These are phyloP conservation scores for Solanum sejunctum DNA, from an alignment of 257 asterid genomes.

Conservation along the genomic window DNA sequence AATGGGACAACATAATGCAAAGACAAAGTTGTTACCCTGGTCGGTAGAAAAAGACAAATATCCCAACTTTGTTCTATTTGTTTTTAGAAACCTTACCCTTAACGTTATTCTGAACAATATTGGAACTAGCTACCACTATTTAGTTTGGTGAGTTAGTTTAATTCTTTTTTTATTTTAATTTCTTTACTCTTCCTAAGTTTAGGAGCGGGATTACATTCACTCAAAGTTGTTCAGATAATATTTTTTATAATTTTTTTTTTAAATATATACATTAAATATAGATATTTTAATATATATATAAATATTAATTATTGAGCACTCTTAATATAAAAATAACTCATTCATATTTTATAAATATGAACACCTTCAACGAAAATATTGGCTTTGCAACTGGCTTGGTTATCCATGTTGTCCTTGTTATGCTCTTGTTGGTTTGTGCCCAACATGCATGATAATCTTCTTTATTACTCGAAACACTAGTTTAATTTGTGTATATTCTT, in stretches of 20 bases:
- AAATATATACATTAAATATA: too few relatives aligned
- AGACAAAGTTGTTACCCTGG: conserved; percentile 27
- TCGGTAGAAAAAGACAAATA: conserved; percentile 43
- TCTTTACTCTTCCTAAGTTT: background rate
- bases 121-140: background rate
- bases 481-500: background rate
- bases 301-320: too few relatives aligned
- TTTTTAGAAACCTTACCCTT: background rate
- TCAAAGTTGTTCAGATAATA: too few relatives aligned
- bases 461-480: background rate
- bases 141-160: background rate
- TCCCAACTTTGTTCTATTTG: conserved; percentile 13
- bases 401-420: background rate
- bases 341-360: too few relatives aligned
- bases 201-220: too few relatives aligned
- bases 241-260: too few relatives aligned
- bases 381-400: too few relatives aligned
- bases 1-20: conserved; percentile 24
- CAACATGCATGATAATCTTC: background rate
- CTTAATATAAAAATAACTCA: too few relatives aligned
- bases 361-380: too few relatives aligned
- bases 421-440: background rate
- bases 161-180: too few relatives aligned
- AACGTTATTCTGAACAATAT: background rate
- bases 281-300: too few relatives aligned